Evolutionary conservation across 169 alveolate genomes (phyloP), one percentile per base, ranked within the genome.

Genomic region (Toxoplasma gondii): DNA sequence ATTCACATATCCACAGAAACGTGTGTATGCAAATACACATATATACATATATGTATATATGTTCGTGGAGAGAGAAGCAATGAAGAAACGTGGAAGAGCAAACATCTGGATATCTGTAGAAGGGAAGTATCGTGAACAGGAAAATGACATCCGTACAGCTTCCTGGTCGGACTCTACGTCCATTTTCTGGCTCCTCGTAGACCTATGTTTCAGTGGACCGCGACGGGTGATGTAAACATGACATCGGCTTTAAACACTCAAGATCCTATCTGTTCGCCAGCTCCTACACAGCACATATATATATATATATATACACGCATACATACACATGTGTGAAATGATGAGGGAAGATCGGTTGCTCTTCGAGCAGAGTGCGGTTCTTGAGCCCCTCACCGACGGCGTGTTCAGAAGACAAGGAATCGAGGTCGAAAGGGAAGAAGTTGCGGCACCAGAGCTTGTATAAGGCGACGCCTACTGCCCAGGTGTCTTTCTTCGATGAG

Each of bases 381-480:
- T 49, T 49, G 58, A 31, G 82, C 22, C 19, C 4, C 92, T 34
- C 36, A 88, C 92, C 64, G 19, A 53, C 43, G 4, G 58, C 38
- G 10, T 88, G 82, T 2, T 88, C 84, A 36, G 43, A 36, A 22
- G 24, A 81, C 34, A 64, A 67, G 12, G 67, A 36, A n/a, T 88
- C 92, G 36, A 41, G 82, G 12, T 31, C 64, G 92, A 49, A 88
- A n/a, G 92, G 92, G 39, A 31, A n/a, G 17, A 43, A 34, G 38
- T 64, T 24, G 54, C 39, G 43, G 43, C 92, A 88, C 92, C 92
- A 88, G 83, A 88, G 67, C 39, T 41, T 88, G 64, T 58, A 88
- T 16, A 88, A 41, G 36, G 58, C 82, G 29, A 64, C 64, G 29
- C 92, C 92, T 12, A 88, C 78, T 44, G 92, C 81, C 92, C 92